Base-by-base conservation (phyloP, 495 filamentous ascomycete genomes). In the Letharia columbiana region DNA sequence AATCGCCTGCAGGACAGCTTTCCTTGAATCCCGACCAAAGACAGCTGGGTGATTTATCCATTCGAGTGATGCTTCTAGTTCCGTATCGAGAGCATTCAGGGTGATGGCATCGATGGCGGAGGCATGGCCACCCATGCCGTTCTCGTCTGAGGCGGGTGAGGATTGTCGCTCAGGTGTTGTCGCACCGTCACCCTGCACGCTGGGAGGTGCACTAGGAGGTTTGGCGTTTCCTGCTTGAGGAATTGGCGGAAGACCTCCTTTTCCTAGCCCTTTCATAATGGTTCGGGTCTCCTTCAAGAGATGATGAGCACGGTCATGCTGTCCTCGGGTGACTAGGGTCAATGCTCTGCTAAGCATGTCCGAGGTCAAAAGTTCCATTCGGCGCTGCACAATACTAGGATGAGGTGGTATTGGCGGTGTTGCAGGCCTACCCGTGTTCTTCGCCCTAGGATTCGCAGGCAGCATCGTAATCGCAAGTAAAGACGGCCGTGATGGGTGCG, bases 31-130 rank as follows among this genome's bases (percentile, higher is more conserved):
- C n/a, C 94, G 86, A 35, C 87, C 86, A 70, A 99, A 99, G 11
- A 98, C 90, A 2, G 93, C 93, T 9, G 94, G 95, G 73, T 99
- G 95, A 71, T 88, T 91, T 74, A 99, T 98, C 94, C 94, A 99
- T 75, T 99, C 94, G n/a, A 99, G 80, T n/a, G 89, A 87, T 13
- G 90, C 81, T 73, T 97, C 90, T 12, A 99, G 83, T 71, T 98
- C 94, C 8, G 89, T 85, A 72, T 98, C 94, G 20, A 99, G 85
- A 7, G 95, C 95, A 28, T 83, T 80, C 71, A 98, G 89, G 6
- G 90, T 85, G 72, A 89, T 87, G 44, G 84, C 84, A 62, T 79
- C 74, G 8, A 81, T 76, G 63, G 83, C 77, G 18, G 80, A 76
- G 47, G 75, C 73, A 37, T 77, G 70, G 59, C 78, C 77, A 70